Evolutionary conservation across 2,329 filamentous ascomycete genomes (phyloP), one percentile per base, ranked within the genome.

Genomic region (Chaetothyriales sp.): DNA sequence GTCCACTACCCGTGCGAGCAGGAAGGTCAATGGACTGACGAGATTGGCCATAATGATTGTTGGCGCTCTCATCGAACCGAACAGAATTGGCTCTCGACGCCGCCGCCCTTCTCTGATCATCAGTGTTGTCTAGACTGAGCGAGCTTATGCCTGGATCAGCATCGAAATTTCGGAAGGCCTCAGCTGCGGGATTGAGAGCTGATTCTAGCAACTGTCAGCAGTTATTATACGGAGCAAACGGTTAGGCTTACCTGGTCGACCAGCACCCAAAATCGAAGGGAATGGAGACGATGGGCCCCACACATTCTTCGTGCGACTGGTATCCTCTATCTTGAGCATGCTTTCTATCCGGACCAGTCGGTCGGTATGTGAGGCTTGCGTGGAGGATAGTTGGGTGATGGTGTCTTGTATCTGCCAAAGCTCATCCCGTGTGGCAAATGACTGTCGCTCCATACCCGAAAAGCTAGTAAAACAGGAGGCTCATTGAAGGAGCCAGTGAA

Each of bases 81-180:
- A 98, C 92, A 63, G 92, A 96, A 65, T 96, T 96, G 46, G 92
- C 90, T 60, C 92, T 79, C 18, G 92, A 98, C 18, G 87, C 84
- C 5, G 55, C 55, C 18, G 86, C 86, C 49, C 92, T 86, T 56
- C 90, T 79, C 39, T 87, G 80, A 51, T 87, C 81, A 28, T 96
- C 88, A 55, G 95, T 89, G 4, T 83, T 77, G 57, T 95, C 90
- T 5, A 96, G 74, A 48, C 82, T 83, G 47, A 94, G 77, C 53
- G 92, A 74, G 60, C 82, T 85, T 62, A 84, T 84, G 46, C 84
- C 81, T 57, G 93, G 84, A 62, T 92, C 88, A 62, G 76, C 73
- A 62, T 95, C 88, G 59, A 95, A 87, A 61, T 84, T 84, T 60
- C 89, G 87, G 64, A 96, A 95, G 43, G 88, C 80, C 64, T 95